Percentiles rank a stretch among this genome's conserved stretches.
Conservation (phyloP, 257 asterid species). For the Henckelia pumila region DNA sequence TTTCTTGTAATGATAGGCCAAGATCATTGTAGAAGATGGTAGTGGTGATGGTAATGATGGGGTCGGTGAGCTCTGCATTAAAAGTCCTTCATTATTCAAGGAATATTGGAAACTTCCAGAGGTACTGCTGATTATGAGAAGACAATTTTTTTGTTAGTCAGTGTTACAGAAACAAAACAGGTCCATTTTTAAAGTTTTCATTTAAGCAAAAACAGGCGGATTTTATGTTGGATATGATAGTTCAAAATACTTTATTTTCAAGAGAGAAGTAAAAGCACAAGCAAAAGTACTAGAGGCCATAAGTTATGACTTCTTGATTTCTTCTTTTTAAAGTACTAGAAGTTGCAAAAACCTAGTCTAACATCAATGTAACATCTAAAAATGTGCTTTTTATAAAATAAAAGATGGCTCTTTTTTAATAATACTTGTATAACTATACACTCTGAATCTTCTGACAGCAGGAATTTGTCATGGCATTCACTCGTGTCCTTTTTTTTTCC, state of each 20-base stretch:
- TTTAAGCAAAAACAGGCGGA: background rate
- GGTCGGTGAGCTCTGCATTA: conserved; percentile 88
- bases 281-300: too few relatives aligned
- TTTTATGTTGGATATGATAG: background rate
- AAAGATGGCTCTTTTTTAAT: too few relatives aligned
- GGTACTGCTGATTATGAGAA: conserved; percentile 36
- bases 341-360: background rate
- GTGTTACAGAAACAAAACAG: background rate
- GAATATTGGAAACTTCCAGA: conserved; percentile 92
- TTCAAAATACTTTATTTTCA: too few relatives aligned
- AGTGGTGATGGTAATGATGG: conserved; percentile 39
- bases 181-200: background rate
- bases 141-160: background rate
- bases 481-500: conserved; percentile 2
- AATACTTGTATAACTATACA: too few relatives aligned
- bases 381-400: background rate
- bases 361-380: too few relatives aligned
- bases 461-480: background rate
- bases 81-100: conserved; percentile 90
- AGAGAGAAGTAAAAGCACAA: too few relatives aligned
- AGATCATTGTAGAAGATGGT: conserved; percentile 74
- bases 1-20: conserved; percentile 54
- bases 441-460: background rate
- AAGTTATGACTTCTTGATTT: background rate
- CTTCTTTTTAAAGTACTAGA: background rate